phyloP scores from a whole-genome alignment of 805 yeast genomes.

The Ogataea populi-albae region DNA sequence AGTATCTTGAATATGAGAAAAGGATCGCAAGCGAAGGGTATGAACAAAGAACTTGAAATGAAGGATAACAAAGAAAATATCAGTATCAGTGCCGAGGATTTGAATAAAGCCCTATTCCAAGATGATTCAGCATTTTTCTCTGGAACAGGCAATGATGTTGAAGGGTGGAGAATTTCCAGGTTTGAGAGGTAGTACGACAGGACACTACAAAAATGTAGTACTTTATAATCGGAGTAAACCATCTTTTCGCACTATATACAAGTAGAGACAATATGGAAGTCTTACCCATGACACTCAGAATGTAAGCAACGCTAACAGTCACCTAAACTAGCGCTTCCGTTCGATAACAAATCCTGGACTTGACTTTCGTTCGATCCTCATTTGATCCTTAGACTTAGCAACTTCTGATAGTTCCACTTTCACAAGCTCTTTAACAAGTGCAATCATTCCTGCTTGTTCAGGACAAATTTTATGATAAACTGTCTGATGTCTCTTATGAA shows the following conservation, averaged over 20 bases:
- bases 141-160: too few species aligned
- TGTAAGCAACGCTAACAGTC: too few species aligned
- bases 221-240: slow-evolving; percentile 2
- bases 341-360: slow-evolving; percentile 63
- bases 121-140: slow-evolving; percentile 13
- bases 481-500: slow-evolving; percentile 67
- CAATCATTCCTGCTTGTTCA: slow-evolving; percentile 79
- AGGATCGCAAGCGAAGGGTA: slow-evolving; percentile 2
- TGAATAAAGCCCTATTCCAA: slow-evolving; percentile 24
- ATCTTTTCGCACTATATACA: too few species aligned
- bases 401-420: slow-evolving; percentile 70
- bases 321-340: too few species aligned
- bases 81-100: slow-evolving; percentile 32
- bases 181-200: too few species aligned
- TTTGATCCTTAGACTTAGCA: slow-evolving; percentile 47
- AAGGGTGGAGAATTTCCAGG: too few species aligned
- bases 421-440: slow-evolving; percentile 81
- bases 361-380: slow-evolving; percentile 54
- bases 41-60: not conserved
- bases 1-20: slow-evolving; percentile 8
- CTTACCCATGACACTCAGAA: slow-evolving; percentile 2
- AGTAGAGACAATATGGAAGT: slow-evolving; percentile 5
- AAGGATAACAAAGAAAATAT: slow-evolving; percentile 13
- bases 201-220: not conserved
- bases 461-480: slow-evolving; percentile 74